phyloP scores from a whole-genome alignment of 768 basidiomycete genomes.

The Macrolepiota fuliginosa region DNA sequence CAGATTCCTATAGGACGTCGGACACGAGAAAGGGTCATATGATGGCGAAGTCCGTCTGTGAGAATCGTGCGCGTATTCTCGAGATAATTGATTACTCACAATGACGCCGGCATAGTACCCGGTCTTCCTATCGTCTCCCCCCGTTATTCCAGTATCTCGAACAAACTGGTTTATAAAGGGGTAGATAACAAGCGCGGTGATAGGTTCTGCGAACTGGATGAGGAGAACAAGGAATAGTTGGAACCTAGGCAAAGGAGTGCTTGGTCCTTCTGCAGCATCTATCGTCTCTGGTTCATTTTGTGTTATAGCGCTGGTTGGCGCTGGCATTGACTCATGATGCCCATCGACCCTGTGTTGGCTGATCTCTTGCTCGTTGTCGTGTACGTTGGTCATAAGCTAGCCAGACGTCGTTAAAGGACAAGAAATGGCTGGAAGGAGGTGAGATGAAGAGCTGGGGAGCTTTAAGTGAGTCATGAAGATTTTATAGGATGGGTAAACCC shows the following conservation, averaged over 20 bases:
- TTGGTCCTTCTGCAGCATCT: conserved; percentile 11
- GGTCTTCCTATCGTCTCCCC: conserved; percentile 41
- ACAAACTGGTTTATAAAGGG: conserved; percentile 47
- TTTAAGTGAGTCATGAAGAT: not conserved
- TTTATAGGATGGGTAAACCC: not conserved
- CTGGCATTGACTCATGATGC: not conserved
- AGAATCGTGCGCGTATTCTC: not conserved
- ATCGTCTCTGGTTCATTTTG: not conserved
- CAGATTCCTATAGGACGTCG: conserved; percentile 33
- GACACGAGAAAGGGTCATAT: not conserved
- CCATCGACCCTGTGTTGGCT: not conserved
- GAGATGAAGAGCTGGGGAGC: not conserved
- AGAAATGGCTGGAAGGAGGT: not conserved
- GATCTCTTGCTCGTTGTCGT: not conserved
- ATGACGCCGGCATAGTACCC: conserved; percentile 51
- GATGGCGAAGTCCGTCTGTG: not conserved
- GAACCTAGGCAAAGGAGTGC: conserved; percentile 38
- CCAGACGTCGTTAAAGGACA: not conserved
- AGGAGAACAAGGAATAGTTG: conserved; percentile 36
- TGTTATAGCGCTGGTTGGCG: not conserved
- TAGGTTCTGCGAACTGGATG: conserved; percentile 42
- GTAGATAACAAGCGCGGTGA: conserved; percentile 42
- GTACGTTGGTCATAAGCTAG: not conserved
- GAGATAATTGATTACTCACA: conserved; percentile 22
- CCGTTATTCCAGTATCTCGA: conserved; percentile 40